Base-by-base conservation (phyloP, 208 protist species). In the Acanthamoeba lenticulata region DNA sequence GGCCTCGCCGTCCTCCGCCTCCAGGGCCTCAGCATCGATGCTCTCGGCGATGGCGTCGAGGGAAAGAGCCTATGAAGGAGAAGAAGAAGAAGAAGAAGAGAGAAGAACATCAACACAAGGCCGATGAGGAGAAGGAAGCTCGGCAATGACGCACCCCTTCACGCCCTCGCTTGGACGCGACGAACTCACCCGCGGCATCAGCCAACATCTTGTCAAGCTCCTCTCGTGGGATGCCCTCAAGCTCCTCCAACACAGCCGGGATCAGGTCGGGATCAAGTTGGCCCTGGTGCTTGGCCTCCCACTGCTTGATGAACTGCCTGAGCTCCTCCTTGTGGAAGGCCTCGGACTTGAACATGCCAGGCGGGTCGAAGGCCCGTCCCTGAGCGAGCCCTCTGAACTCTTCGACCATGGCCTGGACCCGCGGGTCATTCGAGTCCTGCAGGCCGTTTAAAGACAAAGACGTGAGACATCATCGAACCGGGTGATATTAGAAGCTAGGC, bases 301-400 rank as follows among this genome's bases (percentile, higher is more conserved):
- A 74, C 34, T 74, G 1, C 11, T 5, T 15, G 65, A 74, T 74
- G 65, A 74, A 74, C 6, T 15, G 6, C 65, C 17, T 74, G 32
- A 74, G 65, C 17, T 74, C 65, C 17, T 74, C 65, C 65, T 74
- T 74, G 65, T 74, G 65, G 65, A 74, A 74, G 65, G 34, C 32
- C 11, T 74, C 65, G 2, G 65, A 19, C 65, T 74, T 74, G 65
- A 74, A 42, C n/a, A 74, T 9, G 65, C 65, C 65, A 17, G n/a
- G n/a, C 13, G 65, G 65, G 34, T 74, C 36, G 17, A 74, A 74
- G n/a, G 65, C 34, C n/a, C 65, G 65, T 11, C n/a, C 1, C 2
- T 74, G n/a, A 19, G 65, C 65, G 6, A 24, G 65, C 6, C 65
- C 34, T 29, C 36, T 74, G n/a, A 74, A 74, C 34, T 74, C 19